These are phyloP conservation scores for Solanum sitiens DNA, from an alignment of 257 asterid species.

Conservation along the genomic window DNA sequence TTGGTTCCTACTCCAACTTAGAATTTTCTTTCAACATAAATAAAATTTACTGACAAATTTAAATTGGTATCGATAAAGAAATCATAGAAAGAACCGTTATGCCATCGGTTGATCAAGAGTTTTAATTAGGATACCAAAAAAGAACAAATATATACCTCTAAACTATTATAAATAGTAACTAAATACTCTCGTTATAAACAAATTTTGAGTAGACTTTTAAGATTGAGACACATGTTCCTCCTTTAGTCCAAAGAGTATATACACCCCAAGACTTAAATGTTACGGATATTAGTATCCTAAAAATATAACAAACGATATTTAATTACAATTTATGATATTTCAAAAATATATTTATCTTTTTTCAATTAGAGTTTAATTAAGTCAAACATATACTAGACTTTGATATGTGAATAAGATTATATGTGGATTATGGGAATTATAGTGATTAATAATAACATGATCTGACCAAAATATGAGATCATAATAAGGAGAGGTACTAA, in stretches of 20 bases:
- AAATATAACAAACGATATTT: too few relatives aligned
- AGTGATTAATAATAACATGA: not conserved
- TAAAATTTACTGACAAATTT: not conserved
- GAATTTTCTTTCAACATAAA: not conserved
- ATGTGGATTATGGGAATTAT: not conserved
- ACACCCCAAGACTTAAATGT: too few relatives aligned
- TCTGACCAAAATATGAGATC: not conserved
- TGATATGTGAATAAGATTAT: not conserved
- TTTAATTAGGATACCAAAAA: not conserved
- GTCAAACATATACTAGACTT: not conserved
- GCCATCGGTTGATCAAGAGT: not conserved
- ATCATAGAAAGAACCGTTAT: not conserved
- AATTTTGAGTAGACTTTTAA: too few relatives aligned
- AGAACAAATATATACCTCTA: too few relatives aligned
- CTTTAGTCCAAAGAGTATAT: too few relatives aligned
- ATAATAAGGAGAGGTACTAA: not conserved
- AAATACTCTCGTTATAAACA: too few relatives aligned
- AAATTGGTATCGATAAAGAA: not conserved
- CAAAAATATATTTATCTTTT: fast-evolving
- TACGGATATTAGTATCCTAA: too few relatives aligned
- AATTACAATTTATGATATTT: too few relatives aligned
- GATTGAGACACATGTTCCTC: too few relatives aligned
- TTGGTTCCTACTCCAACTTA: not conserved
- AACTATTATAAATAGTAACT: too few relatives aligned
- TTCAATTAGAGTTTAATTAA: not conserved